phyloP scores from a whole-genome alignment of 352 stramenopile genomes.

The Discostella stelligera region DNA sequence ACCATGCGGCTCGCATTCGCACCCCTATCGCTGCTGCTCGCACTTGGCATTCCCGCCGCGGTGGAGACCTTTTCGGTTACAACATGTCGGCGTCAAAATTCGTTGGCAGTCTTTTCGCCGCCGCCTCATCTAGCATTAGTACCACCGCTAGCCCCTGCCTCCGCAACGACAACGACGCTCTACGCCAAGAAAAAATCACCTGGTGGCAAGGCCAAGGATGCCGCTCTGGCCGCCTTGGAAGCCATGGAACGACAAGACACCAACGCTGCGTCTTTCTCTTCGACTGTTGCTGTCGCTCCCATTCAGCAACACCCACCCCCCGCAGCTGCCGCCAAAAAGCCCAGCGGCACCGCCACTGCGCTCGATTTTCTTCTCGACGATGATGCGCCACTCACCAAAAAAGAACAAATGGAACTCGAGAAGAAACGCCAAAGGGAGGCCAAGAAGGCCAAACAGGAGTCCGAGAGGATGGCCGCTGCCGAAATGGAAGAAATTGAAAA shows the following conservation, averaged over 20 bases:
- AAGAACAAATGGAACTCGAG: conserved; percentile 47
- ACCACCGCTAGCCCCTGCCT: neutral
- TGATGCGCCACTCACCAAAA: conserved; percentile 28
- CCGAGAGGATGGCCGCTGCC: conserved; percentile 9
- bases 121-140: neutral
- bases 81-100: neutral
- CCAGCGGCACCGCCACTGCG: neutral
- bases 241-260: conserved; percentile 22
- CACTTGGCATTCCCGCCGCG: conserved; percentile 5
- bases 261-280: neutral
- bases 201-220: conserved; percentile 26
- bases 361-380: conserved; percentile 11
- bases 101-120: neutral
- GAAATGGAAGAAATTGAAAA: conserved; percentile 34
- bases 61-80: conserved; percentile 1
- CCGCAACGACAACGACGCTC: conserved; percentile 18
- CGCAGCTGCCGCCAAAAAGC: neutral
- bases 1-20: conserved; percentile 30
- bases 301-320: too few relatives aligned
- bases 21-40: conserved; percentile 25
- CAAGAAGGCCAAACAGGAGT: conserved; percentile 16
- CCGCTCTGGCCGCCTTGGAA: conserved; percentile 35
- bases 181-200: conserved; percentile 47
- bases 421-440: conserved; percentile 40
- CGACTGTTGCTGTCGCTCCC: neutral